Evolutionary conservation across 768 basidiomycete species (phyloP), one percentile per base, ranked within the genome.

Genomic region (Russula earlei): DNA sequence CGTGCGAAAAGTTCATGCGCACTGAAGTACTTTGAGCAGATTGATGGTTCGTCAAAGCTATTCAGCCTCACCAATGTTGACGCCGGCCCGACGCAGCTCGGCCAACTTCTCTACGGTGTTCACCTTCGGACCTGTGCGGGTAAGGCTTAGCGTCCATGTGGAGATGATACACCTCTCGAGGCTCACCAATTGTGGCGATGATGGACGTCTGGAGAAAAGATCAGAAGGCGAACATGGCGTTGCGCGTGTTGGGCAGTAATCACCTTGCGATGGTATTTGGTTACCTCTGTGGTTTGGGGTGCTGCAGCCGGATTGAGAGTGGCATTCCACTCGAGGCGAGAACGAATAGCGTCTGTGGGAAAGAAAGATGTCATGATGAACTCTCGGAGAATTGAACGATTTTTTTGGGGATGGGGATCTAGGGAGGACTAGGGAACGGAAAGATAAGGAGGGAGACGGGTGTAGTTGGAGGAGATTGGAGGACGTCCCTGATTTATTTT

Each of bases 1-100:
- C 96, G 82, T 99, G 96, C 52, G 95, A 98, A 71, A 98, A 99
- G 80, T 99, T 99, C 96, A 99, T 98, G 73, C 96, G 94, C 62
- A 99, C 96, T 97, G 53, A 15, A 64, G 29, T 42, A 52, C 27
- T 31, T 55, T 60, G 41, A 55, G 56, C 34, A 59, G 20, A 37
- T 37, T 15, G n/a, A 14, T 22, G 27, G 19, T 17, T 20, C 11
- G 34, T 53, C 27, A 38, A 40, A 50, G 3, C 40, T 40, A 17
- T 49, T 22, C 42, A 33, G n/a, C 76, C 91, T 62, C 59, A 95
- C 95, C 94, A 69, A 99, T 87, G 78, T 97, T 98, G 71, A 99
- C 90, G 67, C 96, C 96, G 37, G 94, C 94, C 56, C 83, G 78
- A 67, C 86, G 79, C 67, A 99, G 80, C 68, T 87, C 83, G 20